Percentiles rank a stretch among this genome's conserved stretches.
Conservation (phyloP, 352 stramenopile genomes). For the Pelagophyceae sp. region DNA sequence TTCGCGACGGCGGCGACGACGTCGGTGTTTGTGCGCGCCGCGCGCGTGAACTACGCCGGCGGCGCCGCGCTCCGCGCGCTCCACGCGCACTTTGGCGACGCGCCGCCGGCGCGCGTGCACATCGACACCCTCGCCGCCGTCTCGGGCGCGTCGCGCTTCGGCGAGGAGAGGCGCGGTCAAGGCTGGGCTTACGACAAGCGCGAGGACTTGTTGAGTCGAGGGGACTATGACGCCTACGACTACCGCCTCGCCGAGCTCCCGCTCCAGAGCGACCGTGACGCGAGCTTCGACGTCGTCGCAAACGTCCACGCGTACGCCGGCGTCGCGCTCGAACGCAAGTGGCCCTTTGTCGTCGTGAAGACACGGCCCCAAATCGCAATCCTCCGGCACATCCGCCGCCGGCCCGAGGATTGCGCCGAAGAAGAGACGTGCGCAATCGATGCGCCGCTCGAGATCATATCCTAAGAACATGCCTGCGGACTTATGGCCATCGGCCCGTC, state of each 20-base stretch:
- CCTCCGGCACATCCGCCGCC: neutral
- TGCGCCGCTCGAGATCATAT: too few relatives aligned
- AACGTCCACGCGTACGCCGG: neutral
- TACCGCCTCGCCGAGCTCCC: neutral
- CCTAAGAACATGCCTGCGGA: too few relatives aligned
- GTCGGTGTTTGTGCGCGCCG: slow-evolving; percentile 37
- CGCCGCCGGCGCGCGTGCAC: slow-evolving; percentile 55
- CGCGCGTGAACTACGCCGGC: slow-evolving; percentile 83
- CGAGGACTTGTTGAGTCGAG: neutral
- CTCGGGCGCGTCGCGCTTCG: slow-evolving; percentile 75
- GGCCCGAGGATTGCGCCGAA: too few relatives aligned
- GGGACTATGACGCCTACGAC: slow-evolving; percentile 2
- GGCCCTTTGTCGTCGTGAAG: neutral
- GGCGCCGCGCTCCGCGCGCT: slow-evolving; percentile 42
- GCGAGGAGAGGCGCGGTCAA: slow-evolving; percentile 26
- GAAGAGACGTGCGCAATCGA: too few relatives aligned
- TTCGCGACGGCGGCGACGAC: slow-evolving; percentile 37
- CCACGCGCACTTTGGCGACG: slow-evolving; percentile 32
- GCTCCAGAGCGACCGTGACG: neutral
- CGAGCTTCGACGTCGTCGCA: slow-evolving; percentile 6
- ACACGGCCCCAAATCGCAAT: neutral
- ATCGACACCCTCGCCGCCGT: slow-evolving; percentile 85
- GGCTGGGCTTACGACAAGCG: slow-evolving; percentile 11
- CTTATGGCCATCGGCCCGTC: too few relatives aligned
- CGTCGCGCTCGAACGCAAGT: neutral